Base-by-base conservation (phyloP, 2,329 filamentous ascomycete genomes). In the Cylindrodendrum hubeiense region DNA sequence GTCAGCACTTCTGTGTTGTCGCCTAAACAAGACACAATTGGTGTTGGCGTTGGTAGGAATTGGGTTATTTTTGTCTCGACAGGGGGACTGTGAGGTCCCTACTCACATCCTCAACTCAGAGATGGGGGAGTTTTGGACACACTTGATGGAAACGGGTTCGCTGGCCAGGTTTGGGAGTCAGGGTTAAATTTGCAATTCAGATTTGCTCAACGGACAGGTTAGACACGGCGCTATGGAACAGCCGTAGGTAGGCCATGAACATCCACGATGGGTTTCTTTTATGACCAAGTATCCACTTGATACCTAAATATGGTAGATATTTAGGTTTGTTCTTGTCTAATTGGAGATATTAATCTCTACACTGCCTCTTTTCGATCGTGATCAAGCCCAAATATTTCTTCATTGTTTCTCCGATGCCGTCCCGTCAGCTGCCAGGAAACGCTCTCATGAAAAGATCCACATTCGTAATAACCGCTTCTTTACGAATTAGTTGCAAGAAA, bases 1-100 rank as follows among this genome's bases (percentile, higher is more conserved):
- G 61, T 33, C 24, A 55, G 43, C 55, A 59, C 44, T 64, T 64
- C 26, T 24, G 21, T 2, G 44, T 37, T 26, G 19, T 56, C 12
- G 12, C 51, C 4, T 51, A 24, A 60, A 44, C 24, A 12, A 3
- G 41, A 47, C 12, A 28, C 8, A 7, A 28, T 43, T 12, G 6
- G 19, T 3, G 19, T 34, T 44, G 34, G 33, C 2, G 15, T 41
- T 34, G n/a, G 28, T 13, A 21, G 26, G 19, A 46, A 37, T 21
- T 8, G 21, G 21, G 7, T n/a, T 33, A n/a, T 33, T 19, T 30
- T 12, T 19, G 3, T 17, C 46, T n/a, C n/a, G 8, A 39, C 15
- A n/a, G 37, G n/a, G 37, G 37, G 17, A 17, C 6, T 39, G 15
- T 19, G 15, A n/a, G 15, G 37, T n/a, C 37, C 8, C 15, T 17